Conservation (phyloP, 345 rosid genomes). For the Salix exigua region DNA sequence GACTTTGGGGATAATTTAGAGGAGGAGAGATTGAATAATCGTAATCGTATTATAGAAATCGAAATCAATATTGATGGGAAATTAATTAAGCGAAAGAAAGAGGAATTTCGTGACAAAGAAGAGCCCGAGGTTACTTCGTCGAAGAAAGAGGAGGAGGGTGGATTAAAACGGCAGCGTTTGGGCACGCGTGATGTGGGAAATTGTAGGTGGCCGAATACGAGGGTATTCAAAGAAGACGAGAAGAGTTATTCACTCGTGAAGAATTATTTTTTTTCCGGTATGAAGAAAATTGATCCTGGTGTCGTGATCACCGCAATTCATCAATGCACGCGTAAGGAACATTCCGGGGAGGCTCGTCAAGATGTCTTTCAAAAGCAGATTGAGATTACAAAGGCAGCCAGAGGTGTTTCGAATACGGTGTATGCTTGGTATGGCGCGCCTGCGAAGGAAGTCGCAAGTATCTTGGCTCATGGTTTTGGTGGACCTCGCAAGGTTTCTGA, state of each 20-base stretch:
- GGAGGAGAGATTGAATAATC: neutral
- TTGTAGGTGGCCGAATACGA: conserved; percentile 28
- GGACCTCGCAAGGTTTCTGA: conserved; percentile 17
- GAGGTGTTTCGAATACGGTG: conserved; percentile 27
- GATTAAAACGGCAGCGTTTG: conserved; percentile 21
- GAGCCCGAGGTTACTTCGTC: conserved; percentile 33
- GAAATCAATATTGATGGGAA: conserved; percentile 6
- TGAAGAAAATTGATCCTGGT: conserved; percentile 17
- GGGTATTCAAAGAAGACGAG: conserved; percentile 26
- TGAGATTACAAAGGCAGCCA: conserved; percentile 21
- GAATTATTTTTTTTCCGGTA: conserved; percentile 27
- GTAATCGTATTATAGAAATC: conserved; percentile 10
- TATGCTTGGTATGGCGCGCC: conserved; percentile 49
- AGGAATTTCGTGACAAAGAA: neutral
- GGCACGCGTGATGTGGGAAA: neutral
- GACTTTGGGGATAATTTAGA: conserved; percentile 1
- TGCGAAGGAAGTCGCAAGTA: conserved; percentile 15
- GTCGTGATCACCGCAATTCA: conserved; percentile 33
- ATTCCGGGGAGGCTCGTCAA: conserved; percentile 27
- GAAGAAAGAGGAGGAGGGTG: conserved; percentile 11
- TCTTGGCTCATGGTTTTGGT: conserved; percentile 44
- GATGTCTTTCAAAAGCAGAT: conserved; percentile 33
- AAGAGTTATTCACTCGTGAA: conserved; percentile 11
- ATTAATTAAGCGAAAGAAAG: conserved; percentile 31
- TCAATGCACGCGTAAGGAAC: conserved; percentile 21